Evolutionary conservation across 2,329 filamentous ascomycete genomes (phyloP).

Genomic region (Neoascochyta sp.): DNA sequence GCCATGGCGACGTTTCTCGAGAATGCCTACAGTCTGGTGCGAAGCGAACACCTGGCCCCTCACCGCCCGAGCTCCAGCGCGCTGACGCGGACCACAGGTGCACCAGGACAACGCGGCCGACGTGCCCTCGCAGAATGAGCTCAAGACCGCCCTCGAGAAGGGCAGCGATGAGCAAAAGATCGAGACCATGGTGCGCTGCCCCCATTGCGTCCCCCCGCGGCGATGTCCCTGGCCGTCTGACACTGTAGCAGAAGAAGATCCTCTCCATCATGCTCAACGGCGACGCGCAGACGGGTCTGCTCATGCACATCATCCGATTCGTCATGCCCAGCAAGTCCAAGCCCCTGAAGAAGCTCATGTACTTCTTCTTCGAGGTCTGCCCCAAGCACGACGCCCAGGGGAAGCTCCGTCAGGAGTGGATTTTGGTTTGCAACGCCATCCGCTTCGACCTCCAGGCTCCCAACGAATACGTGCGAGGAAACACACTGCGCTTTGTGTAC

Average conservation of each 20-base stretch:
- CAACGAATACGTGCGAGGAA: constrained; percentile 97
- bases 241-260: constrained; percentile 64
- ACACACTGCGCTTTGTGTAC: constrained; percentile 87
- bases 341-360: constrained; percentile 92
- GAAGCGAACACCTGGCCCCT: constrained; percentile 26
- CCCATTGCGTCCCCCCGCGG: constrained; percentile 21
- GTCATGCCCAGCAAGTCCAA: constrained; percentile 99
- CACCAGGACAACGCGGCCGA: constrained; percentile 97
- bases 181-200: constrained; percentile 58
- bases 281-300: constrained; percentile 86
- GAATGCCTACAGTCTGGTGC: constrained; percentile 82
- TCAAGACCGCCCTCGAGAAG: constrained; percentile 91
- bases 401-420: constrained; percentile 99
- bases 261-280: constrained; percentile 97
- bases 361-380: constrained; percentile 99
- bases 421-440: constrained; percentile 97
- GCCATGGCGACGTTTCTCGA: constrained; percentile 96
- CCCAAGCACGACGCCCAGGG: constrained; percentile 88
- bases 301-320: constrained; percentile 99
- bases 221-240: constrained; percentile 51
- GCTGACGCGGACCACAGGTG: constrained; percentile 47
- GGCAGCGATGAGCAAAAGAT: constrained; percentile 88
- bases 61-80: constrained; percentile 16
- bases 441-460: constrained; percentile 95
- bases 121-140: constrained; percentile 82